These are phyloP conservation scores for Fusarium buxicola DNA, from an alignment of 2,329 filamentous ascomycete species.

Conservation along the genomic window DNA sequence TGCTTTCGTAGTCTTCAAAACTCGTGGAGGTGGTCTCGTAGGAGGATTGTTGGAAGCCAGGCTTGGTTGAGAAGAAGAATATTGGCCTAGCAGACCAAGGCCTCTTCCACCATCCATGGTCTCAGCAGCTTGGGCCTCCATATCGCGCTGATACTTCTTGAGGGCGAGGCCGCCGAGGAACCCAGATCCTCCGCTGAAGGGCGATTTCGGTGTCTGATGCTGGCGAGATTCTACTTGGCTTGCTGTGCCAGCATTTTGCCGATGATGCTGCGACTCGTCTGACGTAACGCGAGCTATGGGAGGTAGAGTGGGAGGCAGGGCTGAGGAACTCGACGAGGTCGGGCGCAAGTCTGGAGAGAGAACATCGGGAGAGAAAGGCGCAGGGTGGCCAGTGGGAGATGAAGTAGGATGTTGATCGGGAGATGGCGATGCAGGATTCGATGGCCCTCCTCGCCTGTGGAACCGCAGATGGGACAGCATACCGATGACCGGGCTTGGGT, in stretches of 20 bases:
- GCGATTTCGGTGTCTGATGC: constrained; percentile 47
- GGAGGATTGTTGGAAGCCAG: constrained; percentile 43
- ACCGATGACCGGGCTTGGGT: constrained; percentile 36
- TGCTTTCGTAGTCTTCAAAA: constrained; percentile 48
- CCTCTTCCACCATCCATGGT: constrained; percentile 32
- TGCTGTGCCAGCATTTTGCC: constrained; percentile 42
- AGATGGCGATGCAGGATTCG: constrained; percentile 65
- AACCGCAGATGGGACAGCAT: constrained; percentile 69
- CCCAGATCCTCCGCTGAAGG: constrained; percentile 55
- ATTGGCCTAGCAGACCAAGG: constrained; percentile 23
- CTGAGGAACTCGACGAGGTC: constrained; percentile 51
- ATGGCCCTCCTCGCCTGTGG: constrained; percentile 67
- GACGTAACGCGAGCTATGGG: constrained; percentile 63
- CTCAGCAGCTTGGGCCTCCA: constrained; percentile 43
- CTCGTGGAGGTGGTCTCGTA: constrained; percentile 40
- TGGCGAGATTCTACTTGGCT: constrained; percentile 39
- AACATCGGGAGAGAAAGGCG: constrained; percentile 56
- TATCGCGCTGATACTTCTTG: constrained; percentile 60
- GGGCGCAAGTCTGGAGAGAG: constrained; percentile 52
- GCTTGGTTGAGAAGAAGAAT: constrained; percentile 34
- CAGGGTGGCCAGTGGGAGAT: constrained; percentile 53
- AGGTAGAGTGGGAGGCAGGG: constrained; percentile 61
- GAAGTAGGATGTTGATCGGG: constrained; percentile 60
- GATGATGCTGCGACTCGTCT: constrained; percentile 46
- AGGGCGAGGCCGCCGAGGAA: constrained; percentile 69